Percentiles rank a stretch among this genome's conserved stretches.
Conservation (phyloP, 2,329 filamentous ascomycete species). For the Dothistroma pini region DNA sequence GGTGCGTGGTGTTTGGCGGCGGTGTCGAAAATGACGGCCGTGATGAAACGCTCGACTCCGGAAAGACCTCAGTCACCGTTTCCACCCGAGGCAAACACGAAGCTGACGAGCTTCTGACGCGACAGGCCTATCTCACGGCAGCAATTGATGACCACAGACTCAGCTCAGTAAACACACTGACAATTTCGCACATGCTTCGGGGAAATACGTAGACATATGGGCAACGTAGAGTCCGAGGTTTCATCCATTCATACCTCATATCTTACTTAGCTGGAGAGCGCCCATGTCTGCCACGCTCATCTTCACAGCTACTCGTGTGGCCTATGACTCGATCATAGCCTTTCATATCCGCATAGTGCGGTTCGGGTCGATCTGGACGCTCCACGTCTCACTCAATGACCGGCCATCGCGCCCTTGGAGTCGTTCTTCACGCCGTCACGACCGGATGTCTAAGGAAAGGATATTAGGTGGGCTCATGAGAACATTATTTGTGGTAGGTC, state of each 20-base stretch:
- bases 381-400: slow-evolving; percentile 22
- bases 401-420: slow-evolving; percentile 35
- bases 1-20: background rate
- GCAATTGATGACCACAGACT: background rate
- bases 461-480: background rate
- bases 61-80: background rate
- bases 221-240: background rate
- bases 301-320: slow-evolving; percentile 5
- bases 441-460: slow-evolving; percentile 34
- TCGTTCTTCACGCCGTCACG: slow-evolving; percentile 44
- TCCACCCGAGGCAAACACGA: background rate
- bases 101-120: background rate
- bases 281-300: background rate
- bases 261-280: slow-evolving; percentile 6
- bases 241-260: slow-evolving; percentile 20
- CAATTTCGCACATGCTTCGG: background rate
- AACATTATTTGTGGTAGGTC: background rate
- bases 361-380: background rate
- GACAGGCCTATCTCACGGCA: background rate
- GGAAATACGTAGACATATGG: background rate
- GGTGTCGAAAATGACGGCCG: background rate
- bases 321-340: background rate
- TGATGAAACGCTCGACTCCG: background rate
- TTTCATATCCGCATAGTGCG: background rate
- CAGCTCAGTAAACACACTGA: background rate